A percentile compares a stretch with the other conserved stretches of the same genome.
Conservation (phyloP, 83 land plant species). For the Diphasiastrum complanatum region DNA sequence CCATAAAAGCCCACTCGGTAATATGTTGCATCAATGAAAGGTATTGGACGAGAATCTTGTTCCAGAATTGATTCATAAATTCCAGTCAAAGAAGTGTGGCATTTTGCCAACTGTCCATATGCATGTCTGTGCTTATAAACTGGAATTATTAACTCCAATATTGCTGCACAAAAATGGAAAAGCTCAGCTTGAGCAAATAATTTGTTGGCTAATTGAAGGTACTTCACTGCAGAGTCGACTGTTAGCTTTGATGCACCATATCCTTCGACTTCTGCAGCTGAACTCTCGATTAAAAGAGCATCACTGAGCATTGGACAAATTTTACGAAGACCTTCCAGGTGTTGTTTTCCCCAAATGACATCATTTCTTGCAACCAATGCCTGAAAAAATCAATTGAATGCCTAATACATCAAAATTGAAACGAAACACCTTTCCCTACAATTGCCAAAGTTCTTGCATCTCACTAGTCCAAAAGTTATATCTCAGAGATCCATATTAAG, state of each 20-base stretch:
- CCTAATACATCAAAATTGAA: too few relatives aligned
- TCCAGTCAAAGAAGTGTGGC: slow-evolving; percentile 75
- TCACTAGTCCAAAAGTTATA: too few relatives aligned
- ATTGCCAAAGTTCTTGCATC: too few relatives aligned
- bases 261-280: slow-evolving; percentile 98
- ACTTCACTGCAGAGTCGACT: slow-evolving; percentile 96
- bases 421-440: too few relatives aligned
- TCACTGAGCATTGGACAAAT: slow-evolving; percentile 96
- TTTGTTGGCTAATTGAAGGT: slow-evolving; percentile 94
- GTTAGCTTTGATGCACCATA: slow-evolving; percentile 98
- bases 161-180: slow-evolving; percentile 93
- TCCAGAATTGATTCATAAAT: slow-evolving; percentile 93
- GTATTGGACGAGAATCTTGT: slow-evolving; percentile 92
- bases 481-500: too few relatives aligned
- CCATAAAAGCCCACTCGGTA: slow-evolving; percentile 98
- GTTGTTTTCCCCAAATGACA: slow-evolving; percentile 84
- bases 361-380: slow-evolving; percentile 92
- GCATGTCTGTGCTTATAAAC: slow-evolving; percentile 82
- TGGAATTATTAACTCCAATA: slow-evolving; percentile 87
- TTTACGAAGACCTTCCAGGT: slow-evolving; percentile 67
- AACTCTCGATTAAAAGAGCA: slow-evolving; percentile 67
- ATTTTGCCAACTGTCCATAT: slow-evolving; percentile 94
- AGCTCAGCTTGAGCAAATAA: slow-evolving; percentile 96
- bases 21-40: slow-evolving; percentile 94
- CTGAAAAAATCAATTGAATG: slow-evolving; percentile 40